phyloP scores from a whole-genome alignment of 1,284 basidiomycete genomes.

The Leccinum pachyderme region DNA sequence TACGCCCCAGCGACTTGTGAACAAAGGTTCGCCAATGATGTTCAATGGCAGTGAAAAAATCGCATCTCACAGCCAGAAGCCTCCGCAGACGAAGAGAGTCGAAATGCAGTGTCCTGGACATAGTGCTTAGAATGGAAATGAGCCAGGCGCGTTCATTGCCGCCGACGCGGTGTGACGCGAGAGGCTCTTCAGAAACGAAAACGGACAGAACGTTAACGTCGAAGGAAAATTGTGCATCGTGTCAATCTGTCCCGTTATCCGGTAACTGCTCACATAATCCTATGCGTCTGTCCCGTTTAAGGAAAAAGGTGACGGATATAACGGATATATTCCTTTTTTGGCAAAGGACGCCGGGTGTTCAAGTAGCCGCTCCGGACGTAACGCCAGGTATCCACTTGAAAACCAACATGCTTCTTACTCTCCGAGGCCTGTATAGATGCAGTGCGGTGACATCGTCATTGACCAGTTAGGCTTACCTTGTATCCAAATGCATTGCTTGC shows the following conservation, averaged over 20 bases:
- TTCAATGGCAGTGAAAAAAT: slow-evolving; percentile 31
- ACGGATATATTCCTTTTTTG: neutral
- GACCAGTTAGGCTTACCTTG: slow-evolving; percentile 13
- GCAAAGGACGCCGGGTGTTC: slow-evolving; percentile 13
- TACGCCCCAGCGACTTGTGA: slow-evolving; percentile 21
- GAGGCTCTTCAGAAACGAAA: slow-evolving; percentile 8
- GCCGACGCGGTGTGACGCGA: slow-evolving; percentile 31
- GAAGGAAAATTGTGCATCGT: slow-evolving; percentile 9
- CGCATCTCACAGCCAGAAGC: slow-evolving; percentile 34
- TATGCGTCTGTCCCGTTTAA: slow-evolving; percentile 15
- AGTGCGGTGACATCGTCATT: slow-evolving; percentile 22
- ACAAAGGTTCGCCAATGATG: slow-evolving; percentile 15
- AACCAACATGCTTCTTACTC: slow-evolving; percentile 7
- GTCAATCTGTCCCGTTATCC: slow-evolving; percentile 20
- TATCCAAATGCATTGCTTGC: slow-evolving; percentile 23
- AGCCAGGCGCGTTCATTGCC: slow-evolving; percentile 30
- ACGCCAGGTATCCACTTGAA: slow-evolving; percentile 1
- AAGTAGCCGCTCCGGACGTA: slow-evolving; percentile 25
- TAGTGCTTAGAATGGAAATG: slow-evolving; percentile 16
- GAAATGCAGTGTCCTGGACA: slow-evolving; percentile 29
- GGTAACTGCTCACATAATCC: slow-evolving; percentile 23
- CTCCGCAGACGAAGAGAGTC: slow-evolving; percentile 26
- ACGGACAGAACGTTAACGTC: slow-evolving; percentile 5
- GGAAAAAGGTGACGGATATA: slow-evolving; percentile 6
- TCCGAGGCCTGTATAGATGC: slow-evolving; percentile 17